phyloP scores from a whole-genome alignment of 1,284 basidiomycete genomes.

The Tranzscheliella williamsii region DNA sequence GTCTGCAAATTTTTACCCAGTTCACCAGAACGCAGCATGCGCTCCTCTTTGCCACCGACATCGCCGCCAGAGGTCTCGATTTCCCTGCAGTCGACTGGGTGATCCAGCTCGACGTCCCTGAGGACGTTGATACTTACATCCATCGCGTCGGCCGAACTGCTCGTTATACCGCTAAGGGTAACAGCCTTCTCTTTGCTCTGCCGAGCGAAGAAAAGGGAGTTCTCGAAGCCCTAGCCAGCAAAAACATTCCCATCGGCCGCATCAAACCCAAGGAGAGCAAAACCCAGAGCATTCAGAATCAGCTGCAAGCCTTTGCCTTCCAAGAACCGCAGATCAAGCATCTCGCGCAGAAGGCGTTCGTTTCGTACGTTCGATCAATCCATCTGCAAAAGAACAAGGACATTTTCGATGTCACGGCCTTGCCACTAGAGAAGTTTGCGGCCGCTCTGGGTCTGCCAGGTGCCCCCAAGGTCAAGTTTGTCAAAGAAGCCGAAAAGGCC shows the following conservation, averaged over 20 bases:
- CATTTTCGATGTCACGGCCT: constrained; percentile 81
- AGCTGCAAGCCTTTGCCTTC: constrained; percentile 90
- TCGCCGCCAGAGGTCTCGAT: constrained; percentile 93
- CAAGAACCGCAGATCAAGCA: constrained; percentile 97
- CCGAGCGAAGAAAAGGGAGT: constrained; percentile 94
- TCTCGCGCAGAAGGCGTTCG: constrained; percentile 92
- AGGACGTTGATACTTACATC: constrained; percentile 97
- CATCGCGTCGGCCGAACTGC: constrained; percentile 96
- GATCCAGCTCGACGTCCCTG: constrained; percentile 92
- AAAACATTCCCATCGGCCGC: constrained; percentile 70
- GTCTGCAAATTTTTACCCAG: constrained; percentile 65
- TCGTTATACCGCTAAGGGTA: constrained; percentile 86
- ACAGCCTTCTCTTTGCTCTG: constrained; percentile 78
- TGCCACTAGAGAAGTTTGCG: constrained; percentile 83
- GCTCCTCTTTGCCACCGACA: constrained; percentile 72
- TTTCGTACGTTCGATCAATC: constrained; percentile 91
- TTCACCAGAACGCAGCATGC: constrained; percentile 54
- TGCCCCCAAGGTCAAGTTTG: constrained; percentile 92
- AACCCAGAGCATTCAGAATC: constrained; percentile 80
- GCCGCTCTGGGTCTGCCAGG: constrained; percentile 90
- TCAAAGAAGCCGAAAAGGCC: constrained; percentile 72
- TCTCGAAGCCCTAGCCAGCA: constrained; percentile 72
- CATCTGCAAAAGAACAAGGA: constrained; percentile 92
- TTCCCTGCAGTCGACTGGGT: constrained; percentile 98
- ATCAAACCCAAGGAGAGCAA: constrained; percentile 91